These are phyloP conservation scores for Boeremia exigua DNA, from an alignment of 2,329 filamentous ascomycete genomes.

Conservation along the genomic window DNA sequence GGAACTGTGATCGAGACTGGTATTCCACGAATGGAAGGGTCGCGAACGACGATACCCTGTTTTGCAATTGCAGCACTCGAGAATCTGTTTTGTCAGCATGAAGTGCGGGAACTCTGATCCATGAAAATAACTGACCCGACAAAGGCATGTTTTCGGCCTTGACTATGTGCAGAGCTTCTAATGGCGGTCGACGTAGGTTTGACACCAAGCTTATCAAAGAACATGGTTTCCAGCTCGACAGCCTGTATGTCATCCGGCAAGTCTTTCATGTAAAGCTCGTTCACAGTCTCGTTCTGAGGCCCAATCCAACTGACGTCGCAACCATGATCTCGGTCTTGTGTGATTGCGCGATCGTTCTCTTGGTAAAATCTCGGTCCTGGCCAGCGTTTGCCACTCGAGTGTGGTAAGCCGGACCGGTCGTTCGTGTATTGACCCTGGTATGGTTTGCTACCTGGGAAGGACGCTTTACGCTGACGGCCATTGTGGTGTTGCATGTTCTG, in stretches of 20 bases:
- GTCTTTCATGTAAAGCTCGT: constrained; percentile 34
- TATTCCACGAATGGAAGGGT: constrained; percentile 18
- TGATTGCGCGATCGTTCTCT: constrained; percentile 25
- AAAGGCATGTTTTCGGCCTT: constrained; percentile 23
- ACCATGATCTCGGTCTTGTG: constrained; percentile 27
- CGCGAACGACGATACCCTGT: constrained; percentile 18
- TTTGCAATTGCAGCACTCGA: constrained; percentile 18
- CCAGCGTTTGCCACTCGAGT: constrained; percentile 5
- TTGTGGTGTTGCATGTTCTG: constrained; percentile 19
- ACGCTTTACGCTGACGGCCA: constrained; percentile 31
- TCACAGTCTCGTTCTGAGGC: constrained; percentile 34
- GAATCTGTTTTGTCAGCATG: constrained; percentile 26
- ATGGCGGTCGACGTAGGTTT: constrained; percentile 5
- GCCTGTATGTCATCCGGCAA: constrained; percentile 24
- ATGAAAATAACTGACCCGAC: constrained; percentile 19
- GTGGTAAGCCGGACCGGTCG: constrained; percentile 13
- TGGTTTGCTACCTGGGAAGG: constrained; percentile 18
- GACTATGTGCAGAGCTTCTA: constrained; percentile 1
- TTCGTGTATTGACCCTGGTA: constrained; percentile 18
- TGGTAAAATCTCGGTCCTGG: constrained; percentile 10
- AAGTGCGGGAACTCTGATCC: neutral
- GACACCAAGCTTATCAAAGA: constrained; percentile 21
- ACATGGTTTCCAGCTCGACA: constrained; percentile 25
- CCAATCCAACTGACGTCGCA: constrained; percentile 41
- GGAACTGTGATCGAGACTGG: constrained; percentile 27